These are phyloP conservation scores for Colletotrichum brevisporum DNA, from an alignment of 2,329 filamentous ascomycete species.

Conservation along the genomic window DNA sequence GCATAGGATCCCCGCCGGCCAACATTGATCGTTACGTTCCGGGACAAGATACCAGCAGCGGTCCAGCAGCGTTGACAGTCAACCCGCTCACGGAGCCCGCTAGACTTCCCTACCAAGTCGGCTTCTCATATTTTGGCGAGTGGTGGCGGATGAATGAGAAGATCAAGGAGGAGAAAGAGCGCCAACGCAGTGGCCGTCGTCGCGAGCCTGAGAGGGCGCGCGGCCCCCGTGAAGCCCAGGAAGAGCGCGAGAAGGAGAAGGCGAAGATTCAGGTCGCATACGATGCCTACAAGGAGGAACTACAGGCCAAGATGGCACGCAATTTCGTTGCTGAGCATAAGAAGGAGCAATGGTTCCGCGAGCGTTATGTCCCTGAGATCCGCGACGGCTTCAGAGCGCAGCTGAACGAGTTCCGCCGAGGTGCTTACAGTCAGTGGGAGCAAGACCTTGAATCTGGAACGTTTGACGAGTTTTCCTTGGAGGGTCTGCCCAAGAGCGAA, in stretches of 20 bases:
- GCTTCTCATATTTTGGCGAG: conserved; percentile 88
- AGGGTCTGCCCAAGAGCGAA: conserved; percentile 94
- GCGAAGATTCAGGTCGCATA: conserved; percentile 81
- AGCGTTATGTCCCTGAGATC: conserved; percentile 90
- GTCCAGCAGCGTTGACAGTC: conserved; percentile 58
- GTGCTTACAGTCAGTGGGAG: conserved; percentile 89
- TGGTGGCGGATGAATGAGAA: conserved; percentile 89
- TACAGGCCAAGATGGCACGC: conserved; percentile 85
- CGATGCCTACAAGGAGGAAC: conserved; percentile 76
- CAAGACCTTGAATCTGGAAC: conserved; percentile 85
- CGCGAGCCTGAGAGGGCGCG: conserved; percentile 75
- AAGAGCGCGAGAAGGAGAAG: conserved; percentile 85
- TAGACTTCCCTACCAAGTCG: conserved; percentile 82
- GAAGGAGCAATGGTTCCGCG: conserved; percentile 97
- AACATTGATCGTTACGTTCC: conserved; percentile 91
- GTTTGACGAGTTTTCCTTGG: conserved; percentile 95
- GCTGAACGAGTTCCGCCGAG: conserved; percentile 84
- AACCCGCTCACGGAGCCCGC: conserved; percentile 82
- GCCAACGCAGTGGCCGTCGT: conserved; percentile 76
- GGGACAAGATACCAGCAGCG: conserved; percentile 69
- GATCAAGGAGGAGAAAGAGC: conserved; percentile 86
- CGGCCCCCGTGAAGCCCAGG: conserved; percentile 75
- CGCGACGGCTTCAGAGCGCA: conserved; percentile 81
- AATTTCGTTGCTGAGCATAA: conserved; percentile 94
- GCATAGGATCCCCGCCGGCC: conserved; percentile 73